Evolutionary conservation across 2,329 filamentous ascomycete genomes (phyloP), one percentile per base, ranked within the genome.

Genomic region (Neonectria hederae): DNA sequence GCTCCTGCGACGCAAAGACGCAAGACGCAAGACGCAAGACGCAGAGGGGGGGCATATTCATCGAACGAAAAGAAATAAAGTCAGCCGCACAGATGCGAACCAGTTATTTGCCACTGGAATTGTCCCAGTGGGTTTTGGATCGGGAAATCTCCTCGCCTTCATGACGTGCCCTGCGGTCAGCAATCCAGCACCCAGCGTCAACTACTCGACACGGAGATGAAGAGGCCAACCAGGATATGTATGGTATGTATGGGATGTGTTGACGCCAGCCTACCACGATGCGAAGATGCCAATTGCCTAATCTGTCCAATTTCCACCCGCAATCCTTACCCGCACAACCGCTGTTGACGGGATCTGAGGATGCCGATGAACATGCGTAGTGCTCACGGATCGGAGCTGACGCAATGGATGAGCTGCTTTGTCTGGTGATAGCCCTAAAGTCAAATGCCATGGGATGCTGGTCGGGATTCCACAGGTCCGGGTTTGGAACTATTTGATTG

Each of bases 321-420:
- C 48, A 48, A 59, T 65, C 49, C 55, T 67, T 56, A 66, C 26
- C 53, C 48, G 42, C 49, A 26, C 42, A 66, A 63, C 65, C 63
- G 67, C 59, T 62, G 60, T 61, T 66, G 56, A 26, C 45, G 35
- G 48, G 48, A 49, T 43, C 26, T 26, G 42, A 49, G 43, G 58
- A 59, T 65, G 59, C 65, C 57, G 59, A 71, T 59, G 55, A 42
- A 52, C 48, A 35, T 59, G 45, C 56, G 61, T 72, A 71, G 67
- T 63, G 67, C 68, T 68, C 71, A 66, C 63, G 30, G 51, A 69
- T 66, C 63, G 65, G 40, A 67, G 70, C 66, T 73, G 69, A 73
- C 68, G 69, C 69, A 65, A 74, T 66, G 22, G 56, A 43, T 59
- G 65, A 69, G 62, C 57, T 71, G 54, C 68, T 74, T 74, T 62